phyloP scores from a whole-genome alignment of 2,329 filamentous ascomycete species.

The Parafenestella ontariensis region DNA sequence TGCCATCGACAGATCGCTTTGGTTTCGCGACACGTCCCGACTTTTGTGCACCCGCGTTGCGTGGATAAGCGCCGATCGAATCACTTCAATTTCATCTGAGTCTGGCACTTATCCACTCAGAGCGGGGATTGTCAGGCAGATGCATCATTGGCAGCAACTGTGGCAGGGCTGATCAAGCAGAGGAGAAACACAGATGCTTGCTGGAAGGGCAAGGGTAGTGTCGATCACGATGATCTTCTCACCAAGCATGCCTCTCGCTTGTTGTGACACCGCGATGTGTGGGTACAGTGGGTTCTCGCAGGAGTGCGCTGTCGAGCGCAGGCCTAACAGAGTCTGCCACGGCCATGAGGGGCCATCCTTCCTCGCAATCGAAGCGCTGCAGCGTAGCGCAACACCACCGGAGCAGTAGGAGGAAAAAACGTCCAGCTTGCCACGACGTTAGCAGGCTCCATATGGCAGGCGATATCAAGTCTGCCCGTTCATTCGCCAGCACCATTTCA shows the following conservation, averaged over 20 bases:
- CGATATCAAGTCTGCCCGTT: not conserved
- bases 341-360: slow-evolving; percentile 4
- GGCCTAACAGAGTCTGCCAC: not conserved
- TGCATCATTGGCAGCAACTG: slow-evolving; percentile 29
- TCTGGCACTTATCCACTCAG: slow-evolving; percentile 30
- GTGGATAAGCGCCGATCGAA: slow-evolving; percentile 30
- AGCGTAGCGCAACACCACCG: slow-evolving; percentile 15
- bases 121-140: slow-evolving; percentile 11
- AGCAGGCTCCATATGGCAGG: slow-evolving; percentile 14
- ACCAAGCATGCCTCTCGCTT: slow-evolving; percentile 27
- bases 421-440: slow-evolving; percentile 38
- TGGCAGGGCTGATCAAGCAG: slow-evolving; percentile 46
- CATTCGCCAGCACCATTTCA: slow-evolving; percentile 24
- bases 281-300: slow-evolving; percentile 1
- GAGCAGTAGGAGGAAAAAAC: slow-evolving; percentile 15
- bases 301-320: not conserved
- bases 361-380: slow-evolving; percentile 15
- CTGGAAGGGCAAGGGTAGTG: slow-evolving; percentile 37
- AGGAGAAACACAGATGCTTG: slow-evolving; percentile 40
- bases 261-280: slow-evolving; percentile 26
- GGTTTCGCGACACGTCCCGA: slow-evolving; percentile 10
- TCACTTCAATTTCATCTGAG: slow-evolving; percentile 17
- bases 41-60: slow-evolving; percentile 15
- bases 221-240: slow-evolving; percentile 36
- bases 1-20: not conserved